Conservation (phyloP, 768 basidiomycete genomes). For the Rossbeevera mucosa region DNA sequence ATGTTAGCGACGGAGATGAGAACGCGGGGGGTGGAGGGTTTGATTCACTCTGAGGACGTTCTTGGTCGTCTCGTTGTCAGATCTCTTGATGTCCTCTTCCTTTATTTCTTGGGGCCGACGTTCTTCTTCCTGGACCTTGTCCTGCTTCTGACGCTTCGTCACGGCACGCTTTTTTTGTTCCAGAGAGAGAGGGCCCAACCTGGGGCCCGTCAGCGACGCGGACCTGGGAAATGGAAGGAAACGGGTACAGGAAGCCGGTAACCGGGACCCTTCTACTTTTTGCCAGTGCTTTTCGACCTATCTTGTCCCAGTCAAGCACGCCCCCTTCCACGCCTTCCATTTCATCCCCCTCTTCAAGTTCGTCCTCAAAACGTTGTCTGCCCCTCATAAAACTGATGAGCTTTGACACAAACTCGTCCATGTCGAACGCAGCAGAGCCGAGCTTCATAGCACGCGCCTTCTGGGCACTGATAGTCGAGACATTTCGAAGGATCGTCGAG, state of each 20-base stretch:
- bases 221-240: background rate
- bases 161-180: constrained; percentile 74
- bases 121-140: constrained; percentile 67
- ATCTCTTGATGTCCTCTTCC: constrained; percentile 77
- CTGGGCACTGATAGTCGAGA: constrained; percentile 74
- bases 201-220: constrained; percentile 33
- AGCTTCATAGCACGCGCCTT: constrained; percentile 92
- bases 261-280: constrained; percentile 76
- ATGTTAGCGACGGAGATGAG: constrained; percentile 1
- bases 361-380: constrained; percentile 42
- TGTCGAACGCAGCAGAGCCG: constrained; percentile 83
- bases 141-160: constrained; percentile 59
- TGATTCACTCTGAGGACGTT: constrained; percentile 67
- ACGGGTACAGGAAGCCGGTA: constrained; percentile 82
- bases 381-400: constrained; percentile 77
- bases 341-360: constrained; percentile 48
- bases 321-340: constrained; percentile 48
- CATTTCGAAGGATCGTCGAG: constrained; percentile 71
- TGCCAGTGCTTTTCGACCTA: constrained; percentile 80
- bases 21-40: background rate
- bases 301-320: constrained; percentile 74
- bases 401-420: constrained; percentile 83
- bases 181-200: constrained; percentile 87
- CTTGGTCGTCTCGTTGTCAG: constrained; percentile 86
- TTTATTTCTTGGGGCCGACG: constrained; percentile 73